Evolutionary conservation across 2,329 filamentous ascomycete genomes (phyloP).

Genomic region (Ceratocystis papillata): DNA sequence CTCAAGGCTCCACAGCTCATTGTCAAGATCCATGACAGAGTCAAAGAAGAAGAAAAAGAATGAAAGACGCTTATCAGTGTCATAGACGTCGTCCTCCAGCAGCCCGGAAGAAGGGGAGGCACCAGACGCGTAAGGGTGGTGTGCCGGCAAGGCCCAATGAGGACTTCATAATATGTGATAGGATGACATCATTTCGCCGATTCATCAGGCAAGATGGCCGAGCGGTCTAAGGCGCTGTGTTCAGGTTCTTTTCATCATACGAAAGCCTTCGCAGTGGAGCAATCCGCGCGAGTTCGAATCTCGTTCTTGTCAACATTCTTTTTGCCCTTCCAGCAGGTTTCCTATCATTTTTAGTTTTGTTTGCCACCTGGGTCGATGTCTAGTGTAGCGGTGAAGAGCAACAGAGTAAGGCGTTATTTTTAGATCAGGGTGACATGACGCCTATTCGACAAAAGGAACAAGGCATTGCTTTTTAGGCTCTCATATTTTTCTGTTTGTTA

Average conservation of each 20-base stretch:
- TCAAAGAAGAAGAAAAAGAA: no score
- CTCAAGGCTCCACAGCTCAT: no score
- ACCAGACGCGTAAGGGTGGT: no score
- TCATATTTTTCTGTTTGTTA: no score
- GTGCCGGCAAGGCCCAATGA: no score
- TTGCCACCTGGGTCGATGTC: not conserved
- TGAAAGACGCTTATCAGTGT: no score
- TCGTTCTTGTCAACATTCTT: slow-evolving; percentile 16
- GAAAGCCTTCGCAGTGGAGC: slow-evolving; percentile 15
- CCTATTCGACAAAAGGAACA: no score
- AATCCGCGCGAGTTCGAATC: slow-evolving; percentile 21
- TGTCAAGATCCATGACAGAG: no score
- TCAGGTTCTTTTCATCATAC: not conserved
- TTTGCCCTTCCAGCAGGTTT: not conserved
- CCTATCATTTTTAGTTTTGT: not conserved
- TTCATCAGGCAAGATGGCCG: slow-evolving; percentile 17
- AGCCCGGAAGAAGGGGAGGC: no score
- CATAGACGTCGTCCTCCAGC: no score
- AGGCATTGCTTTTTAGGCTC: no score
- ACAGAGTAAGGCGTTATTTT: not conserved
- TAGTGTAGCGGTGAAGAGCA: not conserved
- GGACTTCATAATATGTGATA: not conserved
- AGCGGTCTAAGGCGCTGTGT: slow-evolving; percentile 21
- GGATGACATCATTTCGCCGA: not conserved
- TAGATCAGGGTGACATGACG: not conserved